Evolutionary conservation across 352 stramenopile species (phyloP).

Genomic region (Phytophthora rubi): DNA sequence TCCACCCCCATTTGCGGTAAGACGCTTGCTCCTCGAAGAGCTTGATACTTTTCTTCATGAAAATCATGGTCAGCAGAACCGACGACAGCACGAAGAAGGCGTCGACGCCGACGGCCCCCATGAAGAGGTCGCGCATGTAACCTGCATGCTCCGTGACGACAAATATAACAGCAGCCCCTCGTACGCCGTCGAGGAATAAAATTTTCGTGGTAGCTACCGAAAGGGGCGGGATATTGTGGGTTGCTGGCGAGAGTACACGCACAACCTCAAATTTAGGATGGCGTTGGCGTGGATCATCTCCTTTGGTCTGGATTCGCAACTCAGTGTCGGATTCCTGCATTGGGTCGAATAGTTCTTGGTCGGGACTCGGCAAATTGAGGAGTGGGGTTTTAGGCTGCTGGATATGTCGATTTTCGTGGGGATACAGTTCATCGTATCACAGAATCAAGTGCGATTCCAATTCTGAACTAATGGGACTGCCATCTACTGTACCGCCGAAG

Average conservation of each 20-base stretch:
- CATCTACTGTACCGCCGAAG: too few species aligned
- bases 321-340: too few species aligned
- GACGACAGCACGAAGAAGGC: constrained; percentile 11
- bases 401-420: background rate
- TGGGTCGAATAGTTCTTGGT: background rate
- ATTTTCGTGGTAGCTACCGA: constrained; percentile 11
- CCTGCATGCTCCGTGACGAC: constrained; percentile 10
- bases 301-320: background rate
- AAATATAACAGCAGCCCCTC: constrained; percentile 11
- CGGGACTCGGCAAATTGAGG: background rate
- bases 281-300: background rate
- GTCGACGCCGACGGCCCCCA: constrained; percentile 10
- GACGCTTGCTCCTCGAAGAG: background rate
- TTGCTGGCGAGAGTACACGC: background rate
- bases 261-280: background rate
- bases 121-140: constrained; percentile 15
- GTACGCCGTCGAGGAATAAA: constrained; percentile 15
- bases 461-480: too few species aligned
- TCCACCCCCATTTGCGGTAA: constrained; percentile 8
- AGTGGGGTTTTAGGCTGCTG: background rate
- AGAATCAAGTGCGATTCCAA: background rate
- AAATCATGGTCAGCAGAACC: constrained; percentile 11
- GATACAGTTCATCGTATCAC: background rate
- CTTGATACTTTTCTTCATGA: constrained; percentile 15
- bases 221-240: background rate